These are phyloP conservation scores for Phytophthora tentaculata DNA, from an alignment of 352 stramenopile species.

Conservation along the genomic window DNA sequence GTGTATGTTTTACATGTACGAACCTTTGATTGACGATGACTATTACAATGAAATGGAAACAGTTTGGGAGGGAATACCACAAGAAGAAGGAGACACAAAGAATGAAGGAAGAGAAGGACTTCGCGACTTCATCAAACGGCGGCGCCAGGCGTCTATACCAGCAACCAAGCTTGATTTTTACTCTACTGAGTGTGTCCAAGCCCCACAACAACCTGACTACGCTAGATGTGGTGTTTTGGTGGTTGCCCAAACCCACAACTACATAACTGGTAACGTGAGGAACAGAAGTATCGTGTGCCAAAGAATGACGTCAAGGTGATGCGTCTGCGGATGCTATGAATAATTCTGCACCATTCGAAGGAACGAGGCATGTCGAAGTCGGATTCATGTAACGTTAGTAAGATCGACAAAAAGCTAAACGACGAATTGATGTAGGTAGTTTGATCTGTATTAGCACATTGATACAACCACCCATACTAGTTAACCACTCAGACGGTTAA, in stretches of 20 bases:
- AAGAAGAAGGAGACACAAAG: neutral
- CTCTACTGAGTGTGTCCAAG: neutral
- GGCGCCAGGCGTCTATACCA: neutral
- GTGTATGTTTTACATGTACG: conserved; percentile 22
- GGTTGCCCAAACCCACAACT: conserved; percentile 7
- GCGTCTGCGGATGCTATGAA: conserved; percentile 7
- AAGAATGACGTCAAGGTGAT: conserved; percentile 6
- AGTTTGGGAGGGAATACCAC: neutral
- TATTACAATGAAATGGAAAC: neutral
- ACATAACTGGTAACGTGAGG: neutral
- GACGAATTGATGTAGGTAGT: neutral
- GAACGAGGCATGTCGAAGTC: neutral
- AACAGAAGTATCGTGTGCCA: neutral
- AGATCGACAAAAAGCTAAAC: neutral
- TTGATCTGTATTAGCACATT: neutral
- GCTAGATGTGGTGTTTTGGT: conserved; percentile 8
- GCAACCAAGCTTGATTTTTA: neutral
- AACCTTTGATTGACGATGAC: conserved; percentile 12
- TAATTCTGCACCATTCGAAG: conserved; percentile 3
- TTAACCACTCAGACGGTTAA: neutral
- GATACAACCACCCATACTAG: neutral
- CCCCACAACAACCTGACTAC: neutral
- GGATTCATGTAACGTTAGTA: neutral
- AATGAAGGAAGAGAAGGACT: neutral
- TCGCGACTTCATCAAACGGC: neutral